Percentiles rank a stretch among this genome's conserved stretches.
Conservation (phyloP, 352 stramenopile species). For the Phytophthora pini region DNA sequence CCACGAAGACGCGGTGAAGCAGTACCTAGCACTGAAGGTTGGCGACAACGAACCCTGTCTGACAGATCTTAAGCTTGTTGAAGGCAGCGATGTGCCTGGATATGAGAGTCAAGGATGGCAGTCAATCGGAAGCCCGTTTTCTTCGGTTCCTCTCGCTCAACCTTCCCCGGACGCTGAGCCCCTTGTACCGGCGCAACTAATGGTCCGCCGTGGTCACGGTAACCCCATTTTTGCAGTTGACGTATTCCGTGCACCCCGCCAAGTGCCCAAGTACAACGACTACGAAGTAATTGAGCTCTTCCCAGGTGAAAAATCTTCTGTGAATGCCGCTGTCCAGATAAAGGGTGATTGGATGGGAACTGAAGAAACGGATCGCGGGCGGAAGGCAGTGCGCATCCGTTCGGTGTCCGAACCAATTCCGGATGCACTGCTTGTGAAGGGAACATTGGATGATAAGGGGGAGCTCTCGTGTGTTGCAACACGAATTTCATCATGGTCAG, state of each 20-base stretch:
- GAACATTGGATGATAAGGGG: constrained; percentile 74
- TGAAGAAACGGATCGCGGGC: constrained; percentile 72
- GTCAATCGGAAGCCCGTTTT: constrained; percentile 67
- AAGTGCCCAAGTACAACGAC: constrained; percentile 90
- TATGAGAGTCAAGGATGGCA: constrained; percentile 73
- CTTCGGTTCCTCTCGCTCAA: constrained; percentile 27
- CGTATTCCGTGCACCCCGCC: constrained; percentile 82
- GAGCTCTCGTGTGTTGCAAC: constrained; percentile 68
- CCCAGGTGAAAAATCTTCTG: constrained; percentile 18
- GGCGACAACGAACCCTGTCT: constrained; percentile 82
- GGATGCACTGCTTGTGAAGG: constrained; percentile 67
- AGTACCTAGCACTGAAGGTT: constrained; percentile 87
- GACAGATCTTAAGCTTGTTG: constrained; percentile 77
- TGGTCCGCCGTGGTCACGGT: constrained; percentile 80
- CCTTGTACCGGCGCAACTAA: constrained; percentile 51
- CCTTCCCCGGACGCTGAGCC: constrained; percentile 11
- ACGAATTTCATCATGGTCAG: constrained; percentile 49
- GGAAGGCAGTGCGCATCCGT: constrained; percentile 70
- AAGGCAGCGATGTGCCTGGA: constrained; percentile 44
- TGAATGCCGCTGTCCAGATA: constrained; percentile 33
- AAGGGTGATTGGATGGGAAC: constrained; percentile 80
- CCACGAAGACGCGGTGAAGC: constrained; percentile 72
- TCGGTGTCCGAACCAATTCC: constrained; percentile 62
- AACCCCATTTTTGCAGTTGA: constrained; percentile 90
- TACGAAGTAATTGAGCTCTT: constrained; percentile 89